Evolutionary conservation across 2,329 filamentous ascomycete genomes (phyloP).

Genomic region (Knoxdaviesia proteae): DNA sequence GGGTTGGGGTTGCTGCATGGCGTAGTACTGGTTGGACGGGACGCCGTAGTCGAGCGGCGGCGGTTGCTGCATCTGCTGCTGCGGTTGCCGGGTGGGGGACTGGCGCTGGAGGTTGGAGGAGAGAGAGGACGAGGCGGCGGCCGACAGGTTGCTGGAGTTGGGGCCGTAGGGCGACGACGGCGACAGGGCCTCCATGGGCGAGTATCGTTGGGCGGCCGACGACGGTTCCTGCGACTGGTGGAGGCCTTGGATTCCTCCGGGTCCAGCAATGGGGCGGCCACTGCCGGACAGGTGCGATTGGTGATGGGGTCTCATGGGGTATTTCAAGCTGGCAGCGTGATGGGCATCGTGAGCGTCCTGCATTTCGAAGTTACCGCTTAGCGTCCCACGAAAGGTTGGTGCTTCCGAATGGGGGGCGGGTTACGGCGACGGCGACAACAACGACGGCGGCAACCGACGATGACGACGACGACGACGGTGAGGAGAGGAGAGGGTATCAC

Average conservation of each 20-base stretch:
- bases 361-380: neutral
- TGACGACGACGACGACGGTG: too few species aligned
- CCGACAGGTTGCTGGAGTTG: conserved; percentile 36
- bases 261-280: conserved; percentile 7
- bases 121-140: conserved; percentile 52
- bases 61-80: conserved; percentile 2
- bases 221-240: conserved; percentile 50
- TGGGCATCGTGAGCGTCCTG: conserved; percentile 21
- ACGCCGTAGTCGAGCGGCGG: neutral
- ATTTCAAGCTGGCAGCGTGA: conserved; percentile 70
- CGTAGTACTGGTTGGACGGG: neutral
- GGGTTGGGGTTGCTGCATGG: neutral
- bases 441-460: too few species aligned
- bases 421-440: too few species aligned
- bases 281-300: conserved; percentile 45
- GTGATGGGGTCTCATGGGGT: conserved; percentile 59
- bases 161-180: conserved; percentile 57
- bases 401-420: too few species aligned
- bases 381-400: too few species aligned
- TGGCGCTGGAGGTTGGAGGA: conserved; percentile 32
- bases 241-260: conserved; percentile 37
- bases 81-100: conserved; percentile 48
- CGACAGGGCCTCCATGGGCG: conserved; percentile 79
- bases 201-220: conserved; percentile 75
- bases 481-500: too few species aligned